phyloP scores from a whole-genome alignment of 129 eudicot genomes.

The Sambucus nigra region DNA sequence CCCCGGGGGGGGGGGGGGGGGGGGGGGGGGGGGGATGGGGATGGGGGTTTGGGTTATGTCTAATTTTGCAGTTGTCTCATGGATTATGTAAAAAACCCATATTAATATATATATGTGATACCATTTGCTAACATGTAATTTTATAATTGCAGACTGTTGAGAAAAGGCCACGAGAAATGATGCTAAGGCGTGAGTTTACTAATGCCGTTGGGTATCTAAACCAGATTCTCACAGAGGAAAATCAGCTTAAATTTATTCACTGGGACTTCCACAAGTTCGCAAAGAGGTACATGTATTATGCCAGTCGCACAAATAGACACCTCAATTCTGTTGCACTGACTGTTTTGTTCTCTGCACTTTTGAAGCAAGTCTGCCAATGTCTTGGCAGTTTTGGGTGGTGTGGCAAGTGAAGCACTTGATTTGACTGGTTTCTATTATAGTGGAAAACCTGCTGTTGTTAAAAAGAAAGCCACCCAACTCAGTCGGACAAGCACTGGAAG shows the following conservation, averaged over 20 bases:
- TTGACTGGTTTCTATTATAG: constrained; percentile 89
- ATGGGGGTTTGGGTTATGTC: too few species aligned
- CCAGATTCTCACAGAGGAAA: constrained; percentile 79
- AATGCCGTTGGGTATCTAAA: constrained; percentile 93
- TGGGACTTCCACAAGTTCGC: constrained; percentile 99
- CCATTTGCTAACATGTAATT: not conserved
- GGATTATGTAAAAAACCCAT: too few species aligned
- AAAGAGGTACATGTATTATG: constrained; percentile 45
- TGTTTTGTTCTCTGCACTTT: constrained; percentile 17
- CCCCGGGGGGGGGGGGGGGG: too few species aligned
- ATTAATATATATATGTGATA: too few species aligned
- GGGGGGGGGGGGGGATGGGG: too few species aligned
- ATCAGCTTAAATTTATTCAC: constrained; percentile 74
- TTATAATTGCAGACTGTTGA: constrained; percentile 69
- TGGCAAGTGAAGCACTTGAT: constrained; percentile 90
- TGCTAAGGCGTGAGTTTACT: constrained; percentile 85
- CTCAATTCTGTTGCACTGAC: constrained; percentile 16
- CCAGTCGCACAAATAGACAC: constrained; percentile 6
- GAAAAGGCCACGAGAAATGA: constrained; percentile 95
- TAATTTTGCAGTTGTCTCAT: too few species aligned
- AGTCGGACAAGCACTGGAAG: constrained; percentile 72
- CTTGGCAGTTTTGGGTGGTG: constrained; percentile 92
- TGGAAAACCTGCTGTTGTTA: constrained; percentile 58
- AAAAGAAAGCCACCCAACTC: constrained; percentile 50
- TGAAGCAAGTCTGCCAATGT: constrained; percentile 92